Conservation (phyloP, 1,139 yeast genomes). For the Taphrina wiesneri region DNA sequence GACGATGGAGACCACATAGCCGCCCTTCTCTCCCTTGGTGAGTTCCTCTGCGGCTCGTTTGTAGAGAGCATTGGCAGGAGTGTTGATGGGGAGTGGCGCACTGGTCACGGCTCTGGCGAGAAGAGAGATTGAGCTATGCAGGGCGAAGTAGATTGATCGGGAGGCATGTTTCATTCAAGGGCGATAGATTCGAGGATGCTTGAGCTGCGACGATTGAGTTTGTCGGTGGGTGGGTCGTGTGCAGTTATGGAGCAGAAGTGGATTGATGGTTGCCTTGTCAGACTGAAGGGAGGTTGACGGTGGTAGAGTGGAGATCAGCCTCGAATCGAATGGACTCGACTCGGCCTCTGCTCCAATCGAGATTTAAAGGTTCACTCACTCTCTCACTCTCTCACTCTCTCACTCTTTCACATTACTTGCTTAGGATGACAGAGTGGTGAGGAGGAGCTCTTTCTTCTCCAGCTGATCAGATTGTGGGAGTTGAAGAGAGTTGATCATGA, state of each 20-base stretch:
- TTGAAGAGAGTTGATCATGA: no score
- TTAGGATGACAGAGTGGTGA: no score
- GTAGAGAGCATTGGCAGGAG: not conserved
- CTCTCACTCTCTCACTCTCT: no score
- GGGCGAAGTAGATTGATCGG: constrained; percentile 23
- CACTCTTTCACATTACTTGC: no score
- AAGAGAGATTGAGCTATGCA: constrained; percentile 8
- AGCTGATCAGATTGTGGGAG: no score
- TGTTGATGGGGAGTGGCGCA: not conserved
- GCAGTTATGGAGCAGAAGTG: no score
- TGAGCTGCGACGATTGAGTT: no score
- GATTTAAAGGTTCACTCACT: no score
- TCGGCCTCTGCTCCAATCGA: no score
- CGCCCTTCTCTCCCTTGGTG: constrained; percentile 2
- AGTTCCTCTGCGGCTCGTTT: constrained; percentile 1
- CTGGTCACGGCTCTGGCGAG: constrained; percentile 6
- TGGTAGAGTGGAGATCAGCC: not conserved
- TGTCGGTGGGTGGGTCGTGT: no score
- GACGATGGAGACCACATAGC: constrained; percentile 25
- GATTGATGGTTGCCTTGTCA: not conserved
- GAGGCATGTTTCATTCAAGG: constrained; percentile 23
- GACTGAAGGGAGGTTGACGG: not conserved
- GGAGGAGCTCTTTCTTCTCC: no score
- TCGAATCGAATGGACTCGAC: not conserved
- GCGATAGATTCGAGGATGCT: not conserved